Evolutionary conservation across 805 yeast genomes (phyloP).

Genomic region (Metschnikowia picachoensis): DNA sequence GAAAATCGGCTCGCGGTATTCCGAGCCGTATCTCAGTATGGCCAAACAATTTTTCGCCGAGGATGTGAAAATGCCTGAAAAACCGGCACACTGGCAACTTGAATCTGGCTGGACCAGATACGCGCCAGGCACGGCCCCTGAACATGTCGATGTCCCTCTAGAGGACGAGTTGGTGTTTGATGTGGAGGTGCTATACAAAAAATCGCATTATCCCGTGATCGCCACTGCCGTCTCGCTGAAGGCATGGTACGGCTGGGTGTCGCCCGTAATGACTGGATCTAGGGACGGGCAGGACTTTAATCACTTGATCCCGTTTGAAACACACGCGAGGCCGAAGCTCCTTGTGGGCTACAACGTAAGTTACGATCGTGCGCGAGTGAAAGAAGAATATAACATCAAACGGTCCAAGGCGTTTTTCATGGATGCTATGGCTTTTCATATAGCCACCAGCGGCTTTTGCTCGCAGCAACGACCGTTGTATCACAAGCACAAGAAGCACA

Average conservation of each 20-base stretch:
- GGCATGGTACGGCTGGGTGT: constrained; percentile 95
- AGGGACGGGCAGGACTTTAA: constrained; percentile 36
- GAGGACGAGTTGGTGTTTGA: constrained; percentile 81
- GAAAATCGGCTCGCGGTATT: constrained; percentile 55
- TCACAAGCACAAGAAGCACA: constrained; percentile 51
- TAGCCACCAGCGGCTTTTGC: constrained; percentile 88
- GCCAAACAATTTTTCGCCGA: constrained; percentile 41
- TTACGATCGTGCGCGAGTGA: constrained; percentile 82
- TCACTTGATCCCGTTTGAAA: constrained; percentile 76
- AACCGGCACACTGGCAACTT: constrained; percentile 53
- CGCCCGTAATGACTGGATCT: constrained; percentile 61
- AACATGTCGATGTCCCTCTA: constrained; percentile 59
- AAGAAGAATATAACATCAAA: constrained; percentile 73
- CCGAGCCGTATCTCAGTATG: constrained; percentile 57
- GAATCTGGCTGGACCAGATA: constrained; percentile 83
- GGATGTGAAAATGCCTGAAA: constrained; percentile 34
- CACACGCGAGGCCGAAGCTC: constrained; percentile 45
- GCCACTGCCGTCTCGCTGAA: constrained; percentile 73
- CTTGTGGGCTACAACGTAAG: constrained; percentile 89
- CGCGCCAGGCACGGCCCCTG: constrained; percentile 49
- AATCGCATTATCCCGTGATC: constrained; percentile 68
- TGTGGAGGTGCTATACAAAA: constrained; percentile 79
- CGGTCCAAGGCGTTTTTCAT: constrained; percentile 71
- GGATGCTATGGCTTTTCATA: constrained; percentile 91
- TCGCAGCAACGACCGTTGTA: constrained; percentile 84